Evolutionary conservation across 164 flowering plant species (phyloP).

Genomic region (Platanus orientalis): DNA sequence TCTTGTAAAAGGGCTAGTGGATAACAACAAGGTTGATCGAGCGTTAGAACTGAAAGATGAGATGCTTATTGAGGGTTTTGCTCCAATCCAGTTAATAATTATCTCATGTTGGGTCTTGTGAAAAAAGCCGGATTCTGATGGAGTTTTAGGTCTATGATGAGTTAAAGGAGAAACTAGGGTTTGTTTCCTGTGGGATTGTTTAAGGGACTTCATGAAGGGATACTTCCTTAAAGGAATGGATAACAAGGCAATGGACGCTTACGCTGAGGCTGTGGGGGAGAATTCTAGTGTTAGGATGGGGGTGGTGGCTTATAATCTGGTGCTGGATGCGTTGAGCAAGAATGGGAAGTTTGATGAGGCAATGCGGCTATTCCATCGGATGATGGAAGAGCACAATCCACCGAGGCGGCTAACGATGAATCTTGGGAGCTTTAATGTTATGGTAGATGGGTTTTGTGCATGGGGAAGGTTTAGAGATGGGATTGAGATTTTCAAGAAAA

Average conservation of each 20-base stretch:
- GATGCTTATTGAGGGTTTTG: conserved; percentile 57
- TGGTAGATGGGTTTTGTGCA: conserved; percentile 69
- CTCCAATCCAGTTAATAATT: conserved; percentile 52
- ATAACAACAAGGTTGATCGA: conserved; percentile 44
- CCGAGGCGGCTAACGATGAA: conserved; percentile 63
- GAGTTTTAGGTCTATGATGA: conserved; percentile 62
- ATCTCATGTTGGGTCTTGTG: conserved; percentile 66
- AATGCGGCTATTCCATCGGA: conserved; percentile 58
- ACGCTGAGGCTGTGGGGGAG: conserved; percentile 42
- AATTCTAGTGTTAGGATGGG: conserved; percentile 48
- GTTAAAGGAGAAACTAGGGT: conserved; percentile 64
- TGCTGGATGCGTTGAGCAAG: conserved; percentile 74
- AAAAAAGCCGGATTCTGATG: conserved; percentile 52
- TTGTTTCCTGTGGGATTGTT: conserved; percentile 56
- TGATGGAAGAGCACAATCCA: conserved; percentile 57
- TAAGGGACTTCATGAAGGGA: conserved; percentile 79
- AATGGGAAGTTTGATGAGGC: conserved; percentile 78
- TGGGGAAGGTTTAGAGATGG: conserved; percentile 67
- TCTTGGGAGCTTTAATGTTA: conserved; percentile 81
- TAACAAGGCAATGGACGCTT: conserved; percentile 78
- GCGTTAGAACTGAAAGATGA: conserved; percentile 70
- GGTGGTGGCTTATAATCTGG: conserved; percentile 63
- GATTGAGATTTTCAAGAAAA: conserved; percentile 60
- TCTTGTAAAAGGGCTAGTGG: conserved; percentile 67
- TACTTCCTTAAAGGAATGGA: conserved; percentile 78